Conservation (phyloP, 1,139 yeast genomes). For the Protomyces lactucae-debilis region DNA sequence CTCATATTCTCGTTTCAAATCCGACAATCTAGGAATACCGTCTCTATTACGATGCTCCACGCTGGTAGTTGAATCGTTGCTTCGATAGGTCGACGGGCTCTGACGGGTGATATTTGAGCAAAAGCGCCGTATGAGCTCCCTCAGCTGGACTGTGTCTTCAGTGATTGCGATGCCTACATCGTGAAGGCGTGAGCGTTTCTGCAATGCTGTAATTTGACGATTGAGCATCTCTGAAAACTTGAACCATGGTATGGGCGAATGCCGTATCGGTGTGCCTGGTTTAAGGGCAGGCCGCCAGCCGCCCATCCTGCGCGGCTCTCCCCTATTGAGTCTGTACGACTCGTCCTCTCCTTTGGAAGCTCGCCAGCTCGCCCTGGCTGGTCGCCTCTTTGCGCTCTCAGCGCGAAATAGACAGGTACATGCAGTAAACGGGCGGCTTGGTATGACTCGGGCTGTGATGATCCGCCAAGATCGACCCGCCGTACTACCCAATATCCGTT, state of each 20-base stretch:
- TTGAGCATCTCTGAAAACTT: slow-evolving; percentile 10
- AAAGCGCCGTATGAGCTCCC: neutral
- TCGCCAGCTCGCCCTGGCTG: neutral
- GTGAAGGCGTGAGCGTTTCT: slow-evolving; percentile 1
- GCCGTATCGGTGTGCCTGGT: neutral
- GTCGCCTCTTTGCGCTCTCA: neutral
- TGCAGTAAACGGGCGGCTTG: neutral
- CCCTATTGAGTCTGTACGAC: too few species aligned
- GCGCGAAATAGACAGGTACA: neutral
- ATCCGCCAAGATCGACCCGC: too few species aligned
- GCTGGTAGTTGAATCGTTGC: neutral
- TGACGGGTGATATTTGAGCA: neutral
- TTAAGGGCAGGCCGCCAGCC: too few species aligned
- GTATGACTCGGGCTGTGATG: too few species aligned
- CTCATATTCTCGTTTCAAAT: slow-evolving; percentile 6
- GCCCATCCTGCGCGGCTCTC: too few species aligned
- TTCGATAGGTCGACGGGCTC: slow-evolving; percentile 9
- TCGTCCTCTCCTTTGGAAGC: neutral
- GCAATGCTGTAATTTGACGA: neutral
- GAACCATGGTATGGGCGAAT: slow-evolving; percentile 7
- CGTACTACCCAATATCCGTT: too few species aligned
- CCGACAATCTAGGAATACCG: slow-evolving; percentile 5
- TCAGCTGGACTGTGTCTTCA: neutral
- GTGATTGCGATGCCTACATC: neutral
- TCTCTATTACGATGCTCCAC: neutral